Evolutionary conservation across 2,329 filamentous ascomycete species (phyloP), one percentile per base, ranked within the genome.

Genomic region (Lojkania enalia): DNA sequence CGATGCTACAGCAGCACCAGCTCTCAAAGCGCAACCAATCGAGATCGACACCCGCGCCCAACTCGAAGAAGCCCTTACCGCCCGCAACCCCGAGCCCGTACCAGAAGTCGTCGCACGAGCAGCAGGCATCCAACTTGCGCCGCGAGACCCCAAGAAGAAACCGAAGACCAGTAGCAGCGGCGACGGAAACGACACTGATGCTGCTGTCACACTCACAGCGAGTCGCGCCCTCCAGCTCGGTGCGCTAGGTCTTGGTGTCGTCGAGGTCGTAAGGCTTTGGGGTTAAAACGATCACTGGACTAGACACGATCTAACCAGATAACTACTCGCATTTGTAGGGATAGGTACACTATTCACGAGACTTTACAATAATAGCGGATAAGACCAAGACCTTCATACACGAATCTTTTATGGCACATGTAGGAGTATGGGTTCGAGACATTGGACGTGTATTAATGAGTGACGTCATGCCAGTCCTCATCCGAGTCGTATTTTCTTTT

Each of bases 161-260:
- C n/a, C 16, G 14, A 48, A 48, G 33, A 29, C 16, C 5, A 32
- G 23, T 7, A 41, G 32, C 21, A 21, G 41, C 19, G 41, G 33
- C 12, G 46, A 42, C 35, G 21, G 40, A 4, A 51, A 51, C 36
- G 48, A 32, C 38, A 55, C 48, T 5, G 43, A 39, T 5, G 58
- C 61, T 12, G 61, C 60, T 5, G 48, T 43, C 5, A 44, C 48
- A 9, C 18, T 61, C 2, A 42, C 51, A 3, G 53, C 62, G 13
- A 66, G 46, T 43, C 55, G 44, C 20, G 42, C 47, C 2, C 46
- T 69, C 11, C 51, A 66, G 32, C 42, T 61, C 3, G 55, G 55
- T 36, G 61, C 58, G 2, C 20, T 67, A 16, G 53, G 63, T 1
- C 37, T 67, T 4, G 63, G 64, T 1, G 49, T 62, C 20, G 36